These are phyloP conservation scores for Lanmaoa pseudosensibilis DNA, from an alignment of 768 basidiomycete genomes.

Conservation along the genomic window DNA sequence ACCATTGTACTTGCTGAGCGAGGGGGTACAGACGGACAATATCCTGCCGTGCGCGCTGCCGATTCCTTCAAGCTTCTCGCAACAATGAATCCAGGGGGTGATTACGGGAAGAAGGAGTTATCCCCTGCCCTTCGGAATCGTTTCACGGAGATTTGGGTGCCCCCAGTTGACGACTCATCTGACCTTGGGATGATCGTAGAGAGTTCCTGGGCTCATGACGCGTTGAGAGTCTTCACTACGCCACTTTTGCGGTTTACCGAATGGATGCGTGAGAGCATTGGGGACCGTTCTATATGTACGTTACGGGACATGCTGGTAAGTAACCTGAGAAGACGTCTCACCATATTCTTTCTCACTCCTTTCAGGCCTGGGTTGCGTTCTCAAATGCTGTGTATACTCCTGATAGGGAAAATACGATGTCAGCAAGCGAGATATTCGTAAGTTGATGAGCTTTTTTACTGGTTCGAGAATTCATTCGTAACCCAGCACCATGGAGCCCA, in stretches of 20 bases:
- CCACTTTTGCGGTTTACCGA: constrained; percentile 73
- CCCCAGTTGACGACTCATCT: constrained; percentile 64
- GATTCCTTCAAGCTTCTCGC: constrained; percentile 85
- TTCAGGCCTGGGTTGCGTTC: constrained; percentile 91
- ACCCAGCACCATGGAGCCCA: constrained; percentile 86
- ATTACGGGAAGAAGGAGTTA: constrained; percentile 98
- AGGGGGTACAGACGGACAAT: constrained; percentile 71
- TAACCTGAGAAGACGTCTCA: constrained; percentile 1
- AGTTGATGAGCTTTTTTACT: constrained; percentile 27
- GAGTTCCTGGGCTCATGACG: constrained; percentile 61
- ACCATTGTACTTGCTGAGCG: constrained; percentile 91
- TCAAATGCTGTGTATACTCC: constrained; percentile 57
- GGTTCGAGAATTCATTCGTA: constrained; percentile 14
- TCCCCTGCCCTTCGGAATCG: constrained; percentile 96
- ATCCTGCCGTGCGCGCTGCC: constrained; percentile 64
- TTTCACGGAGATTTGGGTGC: constrained; percentile 99
- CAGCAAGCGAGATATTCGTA: constrained; percentile 64
- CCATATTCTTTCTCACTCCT: constrained; percentile 3
- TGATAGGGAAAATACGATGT: constrained; percentile 33
- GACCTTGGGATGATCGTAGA: constrained; percentile 81
- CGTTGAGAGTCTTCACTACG: constrained; percentile 54
- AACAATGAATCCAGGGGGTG: constrained; percentile 99
- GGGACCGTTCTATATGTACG: constrained; percentile 66
- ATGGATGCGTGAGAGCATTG: constrained; percentile 69
- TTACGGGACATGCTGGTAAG: constrained; percentile 87